Percentiles rank a stretch among this genome's conserved stretches.
phyloP scores from a whole-genome alignment of 2,329 filamentous ascomycete genomes.

The Chalaropsis ovoidea region DNA sequence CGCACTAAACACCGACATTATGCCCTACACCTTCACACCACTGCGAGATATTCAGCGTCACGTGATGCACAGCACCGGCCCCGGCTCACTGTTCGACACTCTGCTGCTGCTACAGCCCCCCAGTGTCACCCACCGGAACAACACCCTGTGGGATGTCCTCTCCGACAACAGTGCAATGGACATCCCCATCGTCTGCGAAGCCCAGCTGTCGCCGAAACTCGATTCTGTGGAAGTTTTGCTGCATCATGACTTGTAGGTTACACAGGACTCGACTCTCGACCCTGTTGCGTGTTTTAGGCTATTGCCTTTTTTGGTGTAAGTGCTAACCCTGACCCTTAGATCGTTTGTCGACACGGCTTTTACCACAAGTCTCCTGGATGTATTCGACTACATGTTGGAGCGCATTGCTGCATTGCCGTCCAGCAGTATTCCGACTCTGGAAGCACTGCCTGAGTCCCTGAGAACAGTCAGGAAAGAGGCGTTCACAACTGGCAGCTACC shows the following conservation, averaged over 20 bases:
- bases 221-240: slow-evolving; percentile 50
- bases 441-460: not conserved
- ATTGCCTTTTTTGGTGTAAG: not conserved
- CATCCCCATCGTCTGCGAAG: slow-evolving; percentile 65
- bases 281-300: not conserved
- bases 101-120: slow-evolving; percentile 68
- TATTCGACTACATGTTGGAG: not conserved
- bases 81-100: slow-evolving; percentile 60
- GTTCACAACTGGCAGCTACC: not conserved
- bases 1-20: slow-evolving; percentile 47
- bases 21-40: slow-evolving; percentile 65
- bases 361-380: not conserved
- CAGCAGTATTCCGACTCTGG: not conserved
- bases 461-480: not conserved
- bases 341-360: not conserved
- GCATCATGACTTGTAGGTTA: slow-evolving; percentile 47
- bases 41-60: slow-evolving; percentile 58
- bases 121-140: slow-evolving; percentile 42
- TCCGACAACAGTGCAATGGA: slow-evolving; percentile 58
- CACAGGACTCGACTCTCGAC: not conserved
- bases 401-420: not conserved
- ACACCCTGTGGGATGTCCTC: slow-evolving; percentile 45
- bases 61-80: slow-evolving; percentile 34
- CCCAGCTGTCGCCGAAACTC: slow-evolving; percentile 44
- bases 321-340: not conserved